Base-by-base conservation (phyloP, 2,329 filamentous ascomycete genomes). In the Neonectria faginata region DNA sequence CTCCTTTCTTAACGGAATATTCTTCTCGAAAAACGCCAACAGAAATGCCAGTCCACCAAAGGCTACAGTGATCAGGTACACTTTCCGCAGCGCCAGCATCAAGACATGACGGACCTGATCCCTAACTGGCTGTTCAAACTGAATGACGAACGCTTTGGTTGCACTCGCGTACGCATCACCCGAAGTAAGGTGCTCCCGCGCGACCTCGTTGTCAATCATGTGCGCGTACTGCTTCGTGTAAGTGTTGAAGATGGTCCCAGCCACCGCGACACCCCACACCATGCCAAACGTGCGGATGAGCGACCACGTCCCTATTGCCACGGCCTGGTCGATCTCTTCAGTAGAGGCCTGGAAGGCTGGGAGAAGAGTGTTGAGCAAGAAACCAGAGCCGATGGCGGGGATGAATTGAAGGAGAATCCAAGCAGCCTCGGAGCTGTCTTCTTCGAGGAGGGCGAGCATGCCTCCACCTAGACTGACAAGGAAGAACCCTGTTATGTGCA, bases 181-280 rank as follows among this genome's bases (percentile, higher is more conserved):
- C 1, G 64, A 63, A 1, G 61, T 44, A 0, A 79, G 65, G 14
- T 62, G 7, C n/a, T 60, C 47, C 2, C 68, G 44, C 0, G 67
- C 72, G 3, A 31, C 2, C 14, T 63, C 58, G 22, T 72, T 67
- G 16, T 72, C 62, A 11, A 78, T 67, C 25, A 62, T 58, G 36
- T 71, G 39, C 1, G 70, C 72, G 18, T 69, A 72, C 45, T 48
- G 55, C n/a, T 67, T 66, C 6, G 65, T 68, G 11, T 70, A 72
- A 0, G 72, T 71, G 56, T 79, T 78, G 69, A 84, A 84, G n/a
- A 83, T 76, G 1, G 76, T 71, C 0, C 78, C 78, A 0, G 81
- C 80, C 5, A 86, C 78, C 0, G 82, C 77, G 1, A 85, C 79
- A 4, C 83, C 83, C 69, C 84, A 80, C 3, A 83, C 78, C 7